Base-by-base conservation (phyloP, 2,329 filamentous ascomycete genomes). In the Juglanconis sp. region DNA sequence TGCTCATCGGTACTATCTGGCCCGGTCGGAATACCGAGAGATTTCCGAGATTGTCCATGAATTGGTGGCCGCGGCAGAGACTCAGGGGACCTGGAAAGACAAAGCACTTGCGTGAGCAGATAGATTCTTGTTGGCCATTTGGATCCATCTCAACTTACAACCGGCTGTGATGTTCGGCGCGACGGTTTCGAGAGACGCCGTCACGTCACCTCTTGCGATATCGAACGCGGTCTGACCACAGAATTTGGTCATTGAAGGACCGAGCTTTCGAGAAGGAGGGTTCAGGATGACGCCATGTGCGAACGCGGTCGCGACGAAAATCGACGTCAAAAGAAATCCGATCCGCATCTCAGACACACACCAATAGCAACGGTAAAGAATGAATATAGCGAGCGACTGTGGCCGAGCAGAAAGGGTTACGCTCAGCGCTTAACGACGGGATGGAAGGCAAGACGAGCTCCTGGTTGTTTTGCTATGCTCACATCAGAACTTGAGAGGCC, bases 141-240 rank as follows among this genome's bases (percentile, higher is more conserved):
- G 6, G 10, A 2, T 15, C 15, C 3, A 17, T 31, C 10, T 3
- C 13, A 4, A 58, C 56, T 58, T 11, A 58, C 56, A 58, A 9
- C 56, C 56, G 31, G 48, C 56, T 15, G 56, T 53, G n/a, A 58
- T 58, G 4, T 58, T 58, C 15, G 56, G 56, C n/a, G 56, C 47
- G 24, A 58, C 56, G 40, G 56, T 58, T 30, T 58, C 56, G 8
- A 58, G 56, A 1, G 56, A 58, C 8, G 56, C 56, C 2, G 56
- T 58, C 17, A 58, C 49, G 13, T 58, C 56, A 6, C 38, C 38
- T 38, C 34, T 57, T 11, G 56, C 56, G 13, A 58, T 53, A 36
- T 58, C 56, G 40, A 58, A 58, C 3, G 56, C 56, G n/a, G 56
- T 11, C 15, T 58, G 56, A 8, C 49, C 48, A 36, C 56, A 58